phyloP scores from a whole-genome alignment of 495 filamentous ascomycete species.

The Aspergillus indologenus region DNA sequence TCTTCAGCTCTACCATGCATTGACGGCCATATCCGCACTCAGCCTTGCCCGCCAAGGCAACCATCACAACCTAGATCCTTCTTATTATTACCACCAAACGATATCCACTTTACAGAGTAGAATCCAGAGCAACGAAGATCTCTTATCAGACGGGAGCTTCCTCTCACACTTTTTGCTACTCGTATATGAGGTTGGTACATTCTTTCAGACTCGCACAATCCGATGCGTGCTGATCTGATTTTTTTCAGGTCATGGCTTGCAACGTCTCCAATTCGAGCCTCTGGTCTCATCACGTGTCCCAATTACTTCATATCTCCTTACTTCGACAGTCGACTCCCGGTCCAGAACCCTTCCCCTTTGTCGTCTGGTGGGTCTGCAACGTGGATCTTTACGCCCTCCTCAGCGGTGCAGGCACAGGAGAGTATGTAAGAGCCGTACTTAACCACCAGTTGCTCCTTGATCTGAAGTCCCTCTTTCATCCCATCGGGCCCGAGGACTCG shows the following conservation, averaged over 20 bases:
- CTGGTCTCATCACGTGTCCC: conserved; percentile 56
- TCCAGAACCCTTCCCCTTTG: conserved; percentile 48
- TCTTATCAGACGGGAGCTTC: conserved; percentile 55
- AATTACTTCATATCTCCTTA: conserved; percentile 49
- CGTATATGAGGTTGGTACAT: conserved; percentile 51
- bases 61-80: conserved; percentile 43
- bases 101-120: conserved; percentile 49
- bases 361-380: conserved; percentile 55
- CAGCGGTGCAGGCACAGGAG: conserved; percentile 50
- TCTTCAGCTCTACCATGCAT: conserved; percentile 55
- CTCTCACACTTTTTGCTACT: conserved; percentile 60
- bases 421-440: conserved; percentile 47
- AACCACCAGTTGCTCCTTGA: conserved; percentile 49
- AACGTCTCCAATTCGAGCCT: conserved; percentile 46
- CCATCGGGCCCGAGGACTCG: conserved; percentile 22
- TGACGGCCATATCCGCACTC: conserved; percentile 58
- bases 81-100: conserved; percentile 54
- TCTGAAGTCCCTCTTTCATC: conserved; percentile 34
- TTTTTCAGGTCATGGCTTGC: conserved; percentile 44
- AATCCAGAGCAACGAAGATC: conserved; percentile 45
- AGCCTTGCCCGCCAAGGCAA: conserved; percentile 49
- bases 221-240: not conserved
- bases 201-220: not conserved
- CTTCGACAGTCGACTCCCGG: conserved; percentile 44
- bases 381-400: conserved; percentile 58